phyloP scores from a whole-genome alignment of 2,329 filamentous ascomycete species.

The Hypoxylon sp. region DNA sequence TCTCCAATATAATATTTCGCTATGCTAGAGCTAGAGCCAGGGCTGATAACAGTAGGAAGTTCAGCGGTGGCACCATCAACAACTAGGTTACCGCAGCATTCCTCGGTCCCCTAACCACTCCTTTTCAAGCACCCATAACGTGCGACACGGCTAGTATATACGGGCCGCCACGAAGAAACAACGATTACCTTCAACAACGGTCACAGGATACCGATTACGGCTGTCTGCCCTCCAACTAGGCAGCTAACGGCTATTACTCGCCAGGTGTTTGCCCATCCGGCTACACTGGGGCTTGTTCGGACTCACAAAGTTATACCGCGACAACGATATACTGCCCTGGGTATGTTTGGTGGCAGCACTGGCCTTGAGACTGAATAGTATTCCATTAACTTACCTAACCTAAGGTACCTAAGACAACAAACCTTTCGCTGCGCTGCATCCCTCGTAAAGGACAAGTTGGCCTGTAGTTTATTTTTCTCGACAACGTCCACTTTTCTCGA shows the following conservation, averaged over 20 bases:
- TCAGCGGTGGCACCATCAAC: too few species aligned
- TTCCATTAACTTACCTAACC: not conserved
- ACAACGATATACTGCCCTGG: slow-evolving; percentile 25
- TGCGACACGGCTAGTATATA: slow-evolving; percentile 10
- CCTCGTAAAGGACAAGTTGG: not conserved
- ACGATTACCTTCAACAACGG: not conserved
- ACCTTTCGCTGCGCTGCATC: not conserved
- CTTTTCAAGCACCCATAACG: slow-evolving; percentile 13
- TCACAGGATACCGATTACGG: slow-evolving; percentile 5
- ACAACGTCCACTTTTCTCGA: not conserved
- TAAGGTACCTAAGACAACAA: too few species aligned
- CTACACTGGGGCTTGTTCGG: slow-evolving; percentile 16
- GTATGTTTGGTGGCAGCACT: slow-evolving; percentile 13
- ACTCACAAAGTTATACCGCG: slow-evolving; percentile 1
- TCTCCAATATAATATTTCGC: too few species aligned
- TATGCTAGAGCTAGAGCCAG: too few species aligned
- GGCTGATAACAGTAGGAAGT: too few species aligned
- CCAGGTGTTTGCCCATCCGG: slow-evolving; percentile 23
- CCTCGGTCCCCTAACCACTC: slow-evolving; percentile 29
- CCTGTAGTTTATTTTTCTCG: not conserved
- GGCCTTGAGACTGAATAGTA: not conserved
- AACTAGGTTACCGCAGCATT: slow-evolving; percentile 1
- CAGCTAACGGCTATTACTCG: slow-evolving; percentile 23
- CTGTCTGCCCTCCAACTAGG: slow-evolving; percentile 23
- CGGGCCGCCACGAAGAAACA: too few species aligned